These are phyloP conservation scores for Magnolia sinica DNA, from an alignment of 164 flowering plant species.

Conservation along the genomic window DNA sequence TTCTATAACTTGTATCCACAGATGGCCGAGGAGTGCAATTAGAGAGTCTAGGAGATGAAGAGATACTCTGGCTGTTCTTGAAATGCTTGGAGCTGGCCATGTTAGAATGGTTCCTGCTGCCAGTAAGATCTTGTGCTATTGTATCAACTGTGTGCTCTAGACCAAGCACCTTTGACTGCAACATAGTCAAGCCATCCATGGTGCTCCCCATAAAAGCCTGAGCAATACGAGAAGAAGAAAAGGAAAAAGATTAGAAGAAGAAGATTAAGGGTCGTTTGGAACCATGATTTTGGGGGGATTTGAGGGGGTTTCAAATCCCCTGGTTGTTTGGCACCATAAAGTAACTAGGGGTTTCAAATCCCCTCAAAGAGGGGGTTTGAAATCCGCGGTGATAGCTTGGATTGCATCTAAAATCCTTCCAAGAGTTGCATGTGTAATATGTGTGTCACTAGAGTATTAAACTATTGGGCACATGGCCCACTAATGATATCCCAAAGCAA, in stretches of 20 bases:
- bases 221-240: conserved; percentile 8
- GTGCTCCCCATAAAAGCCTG: conserved; percentile 64
- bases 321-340: no score
- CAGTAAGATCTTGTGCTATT: conserved; percentile 42
- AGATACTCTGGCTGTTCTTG: conserved; percentile 36
- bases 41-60: conserved; percentile 58
- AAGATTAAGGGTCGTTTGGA: no score
- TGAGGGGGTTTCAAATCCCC: no score
- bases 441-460: no score
- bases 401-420: no score
- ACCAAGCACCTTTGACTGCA: conserved; percentile 67
- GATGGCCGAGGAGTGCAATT: conserved; percentile 69
- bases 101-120: conserved; percentile 30
- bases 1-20: conserved; percentile 38
- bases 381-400: no score
- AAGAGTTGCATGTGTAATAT: no score
- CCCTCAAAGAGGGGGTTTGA: no score
- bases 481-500: no score
- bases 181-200: conserved; percentile 51
- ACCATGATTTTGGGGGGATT: no score
- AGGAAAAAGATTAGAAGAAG: not conserved
- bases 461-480: no score
- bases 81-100: conserved; percentile 29
- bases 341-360: no score
- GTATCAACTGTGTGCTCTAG: conserved; percentile 55